Percentiles rank a stretch among this genome's conserved stretches.
Evolutionary conservation across 441 rosid genomes (phyloP).

Genomic region (Gossypium lobatum): DNA sequence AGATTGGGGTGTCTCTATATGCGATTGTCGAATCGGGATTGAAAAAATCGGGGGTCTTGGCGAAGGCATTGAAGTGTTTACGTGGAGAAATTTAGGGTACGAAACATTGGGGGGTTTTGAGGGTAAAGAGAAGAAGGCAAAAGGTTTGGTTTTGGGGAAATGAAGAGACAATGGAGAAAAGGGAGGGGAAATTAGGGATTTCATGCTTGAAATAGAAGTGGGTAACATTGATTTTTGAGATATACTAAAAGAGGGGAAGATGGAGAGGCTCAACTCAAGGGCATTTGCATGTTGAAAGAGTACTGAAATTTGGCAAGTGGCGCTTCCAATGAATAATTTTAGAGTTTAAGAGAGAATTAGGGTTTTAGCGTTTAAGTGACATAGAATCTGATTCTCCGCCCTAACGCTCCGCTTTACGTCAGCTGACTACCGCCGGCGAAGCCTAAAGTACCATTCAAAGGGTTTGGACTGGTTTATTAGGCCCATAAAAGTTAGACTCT

Average conservation of each 20-base stretch:
- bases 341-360: background rate
- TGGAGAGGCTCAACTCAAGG: background rate
- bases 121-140: conserved; percentile 17
- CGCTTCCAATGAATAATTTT: background rate
- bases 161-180: conserved; percentile 23
- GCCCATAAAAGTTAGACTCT: too few species aligned
- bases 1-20: conserved; percentile 26
- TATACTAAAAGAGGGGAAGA: background rate
- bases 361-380: background rate
- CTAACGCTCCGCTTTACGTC: too few species aligned
- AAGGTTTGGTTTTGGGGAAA: conserved; percentile 19
- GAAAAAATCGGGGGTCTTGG: conserved; percentile 16
- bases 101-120: conserved; percentile 20
- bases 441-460: too few species aligned
- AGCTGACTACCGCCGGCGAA: too few species aligned
- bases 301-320: background rate
- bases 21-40: conserved; percentile 19
- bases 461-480: too few species aligned
- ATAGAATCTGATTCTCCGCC: too few species aligned
- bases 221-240: conserved; percentile 17
- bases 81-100: conserved; percentile 12
- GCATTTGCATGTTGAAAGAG: background rate
- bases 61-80: conserved; percentile 14
- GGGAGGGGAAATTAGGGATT: conserved; percentile 27
- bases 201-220: conserved; percentile 28